A percentile compares a stretch with the other conserved stretches of the same genome.
Conservation (phyloP, 108 stramenopile genomes). For the Nannochloropsis salina region DNA sequence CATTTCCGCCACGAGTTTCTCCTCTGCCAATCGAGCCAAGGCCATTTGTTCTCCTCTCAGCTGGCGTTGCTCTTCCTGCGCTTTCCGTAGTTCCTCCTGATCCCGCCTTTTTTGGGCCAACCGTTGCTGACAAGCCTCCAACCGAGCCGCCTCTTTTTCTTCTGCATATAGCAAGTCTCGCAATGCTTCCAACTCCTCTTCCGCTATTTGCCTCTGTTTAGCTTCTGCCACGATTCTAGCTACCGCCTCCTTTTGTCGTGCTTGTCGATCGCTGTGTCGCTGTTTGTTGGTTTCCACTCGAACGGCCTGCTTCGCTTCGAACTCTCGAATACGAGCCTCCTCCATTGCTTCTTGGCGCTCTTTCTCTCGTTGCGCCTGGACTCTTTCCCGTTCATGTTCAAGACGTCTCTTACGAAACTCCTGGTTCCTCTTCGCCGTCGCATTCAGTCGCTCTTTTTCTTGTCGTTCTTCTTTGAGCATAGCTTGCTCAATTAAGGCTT, state of each 20-base stretch:
- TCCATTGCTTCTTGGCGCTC: neutral
- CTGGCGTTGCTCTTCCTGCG: neutral
- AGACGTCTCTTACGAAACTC: neutral
- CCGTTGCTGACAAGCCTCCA: neutral
- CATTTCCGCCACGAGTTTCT: conserved; percentile 4
- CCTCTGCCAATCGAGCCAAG: neutral
- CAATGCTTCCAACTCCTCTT: neutral
- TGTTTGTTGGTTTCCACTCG: neutral
- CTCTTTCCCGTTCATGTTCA: neutral
- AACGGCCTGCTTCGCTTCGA: neutral
- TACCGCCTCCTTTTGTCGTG: neutral
- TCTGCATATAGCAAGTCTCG: neutral
- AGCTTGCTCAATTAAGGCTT: neutral
- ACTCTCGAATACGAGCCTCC: neutral
- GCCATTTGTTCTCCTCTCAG: neutral
- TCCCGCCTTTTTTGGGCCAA: neutral
- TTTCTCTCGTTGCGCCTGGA: neutral
- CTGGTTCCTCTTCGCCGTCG: neutral
- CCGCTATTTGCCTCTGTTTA: neutral
- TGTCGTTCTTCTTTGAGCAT: neutral
- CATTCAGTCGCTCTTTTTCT: neutral
- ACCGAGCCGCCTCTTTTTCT: neutral
- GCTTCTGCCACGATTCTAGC: neutral
- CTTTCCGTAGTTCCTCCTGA: neutral
- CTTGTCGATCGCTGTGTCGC: neutral